Percentiles rank a stretch among this genome's conserved stretches.
Conservation (phyloP, 2,329 filamentous ascomycete species). For the Fusarium sp. region DNA sequence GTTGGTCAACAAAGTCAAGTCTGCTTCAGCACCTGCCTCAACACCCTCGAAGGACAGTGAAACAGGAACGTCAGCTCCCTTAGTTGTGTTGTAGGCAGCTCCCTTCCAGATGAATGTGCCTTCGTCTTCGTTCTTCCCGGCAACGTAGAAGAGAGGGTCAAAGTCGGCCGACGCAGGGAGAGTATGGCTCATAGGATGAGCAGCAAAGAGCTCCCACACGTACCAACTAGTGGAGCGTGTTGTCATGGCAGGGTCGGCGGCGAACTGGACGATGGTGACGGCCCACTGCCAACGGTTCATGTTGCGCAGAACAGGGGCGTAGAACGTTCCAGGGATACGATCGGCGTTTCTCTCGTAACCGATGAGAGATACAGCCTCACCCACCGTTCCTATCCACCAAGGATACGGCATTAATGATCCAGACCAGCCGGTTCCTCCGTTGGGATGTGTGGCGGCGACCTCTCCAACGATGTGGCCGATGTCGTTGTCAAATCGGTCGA, state of each 20-base stretch:
- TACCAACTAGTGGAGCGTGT: slow-evolving; percentile 63
- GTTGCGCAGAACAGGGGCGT: slow-evolving; percentile 61
- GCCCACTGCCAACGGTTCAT: slow-evolving; percentile 63
- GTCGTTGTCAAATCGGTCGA: slow-evolving; percentile 64
- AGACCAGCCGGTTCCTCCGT: slow-evolving; percentile 60
- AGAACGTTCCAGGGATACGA: slow-evolving; percentile 64
- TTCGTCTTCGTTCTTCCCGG: slow-evolving; percentile 56
- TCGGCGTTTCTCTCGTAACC: slow-evolving; percentile 74
- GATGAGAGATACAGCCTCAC: slow-evolving; percentile 73
- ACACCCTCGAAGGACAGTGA: slow-evolving; percentile 58
- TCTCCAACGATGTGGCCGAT: slow-evolving; percentile 57
- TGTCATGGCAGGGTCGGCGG: slow-evolving; percentile 59
- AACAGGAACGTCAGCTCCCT: slow-evolving; percentile 56
- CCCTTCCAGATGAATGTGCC: slow-evolving; percentile 60
- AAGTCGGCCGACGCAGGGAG: slow-evolving; percentile 56
- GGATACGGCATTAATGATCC: slow-evolving; percentile 60
- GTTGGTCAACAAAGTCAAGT: slow-evolving; percentile 59
- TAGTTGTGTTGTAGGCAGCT: slow-evolving; percentile 63
- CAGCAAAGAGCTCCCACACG: slow-evolving; percentile 61
- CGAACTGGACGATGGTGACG: slow-evolving; percentile 61
- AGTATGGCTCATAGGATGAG: slow-evolving; percentile 57
- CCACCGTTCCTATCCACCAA: slow-evolving; percentile 70
- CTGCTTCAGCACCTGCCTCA: slow-evolving; percentile 50
- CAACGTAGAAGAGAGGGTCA: slow-evolving; percentile 61
- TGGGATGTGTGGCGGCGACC: slow-evolving; percentile 62